Evolutionary conservation across 176 grass and related monocot genomes (phyloP).

Genomic region (Oryza brachyantha): DNA sequence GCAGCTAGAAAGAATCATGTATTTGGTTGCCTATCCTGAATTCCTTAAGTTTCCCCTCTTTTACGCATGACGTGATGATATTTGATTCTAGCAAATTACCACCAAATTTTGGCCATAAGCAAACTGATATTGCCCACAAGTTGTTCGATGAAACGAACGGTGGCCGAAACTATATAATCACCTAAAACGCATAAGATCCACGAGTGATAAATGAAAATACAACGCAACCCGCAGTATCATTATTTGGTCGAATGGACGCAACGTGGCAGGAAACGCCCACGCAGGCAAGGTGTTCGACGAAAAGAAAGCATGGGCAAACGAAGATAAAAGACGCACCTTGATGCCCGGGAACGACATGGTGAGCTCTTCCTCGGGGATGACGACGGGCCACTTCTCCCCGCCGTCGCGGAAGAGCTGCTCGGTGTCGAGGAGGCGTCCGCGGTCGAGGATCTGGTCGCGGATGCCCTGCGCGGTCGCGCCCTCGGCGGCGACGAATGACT

Average conservation of each 20-base stretch:
- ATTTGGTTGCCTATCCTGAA: no score
- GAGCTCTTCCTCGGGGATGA: slow-evolving; percentile 84
- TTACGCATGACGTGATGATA: no score
- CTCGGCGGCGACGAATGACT: slow-evolving; percentile 58
- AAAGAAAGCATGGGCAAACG: neutral
- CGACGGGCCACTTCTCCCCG: slow-evolving; percentile 76
- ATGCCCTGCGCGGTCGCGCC: slow-evolving; percentile 69
- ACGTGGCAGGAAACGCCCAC: neutral
- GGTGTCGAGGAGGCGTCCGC: slow-evolving; percentile 72
- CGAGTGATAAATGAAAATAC: neutral
- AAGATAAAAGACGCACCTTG: slow-evolving; percentile 42
- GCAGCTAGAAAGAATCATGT: no score
- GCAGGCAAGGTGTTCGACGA: slow-evolving; percentile 39
- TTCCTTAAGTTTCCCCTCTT: no score
- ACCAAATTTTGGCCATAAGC: neutral
- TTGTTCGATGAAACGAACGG: neutral
- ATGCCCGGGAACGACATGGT: slow-evolving; percentile 68
- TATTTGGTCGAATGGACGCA: neutral
- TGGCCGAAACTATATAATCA: neutral
- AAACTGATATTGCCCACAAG: neutral
- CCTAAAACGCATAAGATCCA: neutral
- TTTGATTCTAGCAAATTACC: neutral
- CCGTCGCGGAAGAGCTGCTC: slow-evolving; percentile 89
- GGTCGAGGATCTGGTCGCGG: slow-evolving; percentile 70
- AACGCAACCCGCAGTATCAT: neutral